A percentile compares a stretch with the other conserved stretches of the same genome.
phyloP scores from a whole-genome alignment of 371 early-diverging fungal genomes.

The Circinella minor region DNA sequence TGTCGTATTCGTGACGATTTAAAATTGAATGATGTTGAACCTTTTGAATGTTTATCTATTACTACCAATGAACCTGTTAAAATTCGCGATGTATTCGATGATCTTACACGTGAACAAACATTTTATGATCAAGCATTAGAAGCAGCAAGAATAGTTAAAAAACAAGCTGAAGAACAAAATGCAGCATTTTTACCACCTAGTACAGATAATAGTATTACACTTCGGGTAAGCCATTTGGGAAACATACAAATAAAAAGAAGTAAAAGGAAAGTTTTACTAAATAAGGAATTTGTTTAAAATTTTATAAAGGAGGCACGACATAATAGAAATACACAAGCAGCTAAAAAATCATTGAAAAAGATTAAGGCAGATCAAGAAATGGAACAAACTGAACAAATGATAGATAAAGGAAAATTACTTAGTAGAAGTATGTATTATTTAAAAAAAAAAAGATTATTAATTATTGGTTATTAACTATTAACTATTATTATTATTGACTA shows the following conservation, averaged over 20 bases:
- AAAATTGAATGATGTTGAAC: constrained; percentile 69
- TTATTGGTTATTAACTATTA: no score
- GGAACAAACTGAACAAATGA: constrained; percentile 69
- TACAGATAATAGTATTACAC: constrained; percentile 88
- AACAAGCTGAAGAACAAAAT: constrained; percentile 61
- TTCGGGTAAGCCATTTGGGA: constrained; percentile 73
- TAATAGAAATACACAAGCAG: constrained; percentile 23
- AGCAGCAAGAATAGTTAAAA: constrained; percentile 70
- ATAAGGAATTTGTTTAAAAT: constrained; percentile 49
- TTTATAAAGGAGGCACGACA: constrained; percentile 2
- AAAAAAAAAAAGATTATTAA: no score
- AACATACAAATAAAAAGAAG: no score
- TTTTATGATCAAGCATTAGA: constrained; percentile 89
- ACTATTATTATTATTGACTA: not conserved
- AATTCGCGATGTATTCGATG: constrained; percentile 78
- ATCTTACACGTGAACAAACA: constrained; percentile 88
- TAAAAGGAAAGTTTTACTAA: constrained; percentile 28
- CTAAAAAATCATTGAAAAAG: constrained; percentile 16
- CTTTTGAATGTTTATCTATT: constrained; percentile 82
- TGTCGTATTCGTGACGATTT: constrained; percentile 65
- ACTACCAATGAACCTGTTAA: constrained; percentile 66
- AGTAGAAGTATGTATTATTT: constrained; percentile 74
- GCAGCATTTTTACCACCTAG: constrained; percentile 79
- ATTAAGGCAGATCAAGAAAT: constrained; percentile 65
- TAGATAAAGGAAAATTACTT: constrained; percentile 85